Conservation (phyloP, 2,329 filamentous ascomycete species). For the Fusarium pseudoanthophilum region DNA sequence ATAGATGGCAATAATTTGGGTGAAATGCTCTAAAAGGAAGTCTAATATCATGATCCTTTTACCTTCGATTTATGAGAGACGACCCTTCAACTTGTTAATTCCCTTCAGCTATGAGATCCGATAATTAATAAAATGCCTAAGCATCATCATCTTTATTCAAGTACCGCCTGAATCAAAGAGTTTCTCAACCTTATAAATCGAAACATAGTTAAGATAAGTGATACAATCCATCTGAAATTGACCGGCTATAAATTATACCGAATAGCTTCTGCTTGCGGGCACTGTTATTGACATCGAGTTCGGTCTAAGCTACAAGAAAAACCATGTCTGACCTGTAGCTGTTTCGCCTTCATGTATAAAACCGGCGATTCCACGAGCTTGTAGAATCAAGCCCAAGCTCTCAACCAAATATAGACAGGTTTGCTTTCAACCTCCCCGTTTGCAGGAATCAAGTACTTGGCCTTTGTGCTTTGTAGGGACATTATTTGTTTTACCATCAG, state of each 20-base stretch:
- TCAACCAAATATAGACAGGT: background rate
- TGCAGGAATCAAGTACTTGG: too few relatives aligned
- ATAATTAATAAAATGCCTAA: background rate
- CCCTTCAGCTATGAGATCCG: background rate
- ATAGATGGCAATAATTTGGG: background rate
- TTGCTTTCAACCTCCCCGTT: background rate
- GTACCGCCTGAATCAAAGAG: background rate
- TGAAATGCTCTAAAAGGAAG: background rate
- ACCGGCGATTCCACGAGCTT: background rate
- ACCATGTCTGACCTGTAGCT: background rate
- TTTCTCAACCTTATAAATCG: background rate
- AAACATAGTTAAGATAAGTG: background rate
- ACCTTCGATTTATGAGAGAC: too few relatives aligned
- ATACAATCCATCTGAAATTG: background rate
- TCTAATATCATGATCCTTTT: background rate
- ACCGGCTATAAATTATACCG: background rate
- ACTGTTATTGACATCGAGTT: background rate
- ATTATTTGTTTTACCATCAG: background rate
- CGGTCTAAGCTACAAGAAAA: background rate
- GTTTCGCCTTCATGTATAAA: background rate
- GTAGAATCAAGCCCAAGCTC: background rate
- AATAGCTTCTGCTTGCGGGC: background rate
- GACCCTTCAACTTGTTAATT: too few relatives aligned
- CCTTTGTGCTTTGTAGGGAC: background rate
- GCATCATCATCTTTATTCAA: background rate